Percentiles rank a stretch among this genome's conserved stretches.
phyloP scores from a whole-genome alignment of 2,329 filamentous ascomycete species.

The Apiospora koreana region DNA sequence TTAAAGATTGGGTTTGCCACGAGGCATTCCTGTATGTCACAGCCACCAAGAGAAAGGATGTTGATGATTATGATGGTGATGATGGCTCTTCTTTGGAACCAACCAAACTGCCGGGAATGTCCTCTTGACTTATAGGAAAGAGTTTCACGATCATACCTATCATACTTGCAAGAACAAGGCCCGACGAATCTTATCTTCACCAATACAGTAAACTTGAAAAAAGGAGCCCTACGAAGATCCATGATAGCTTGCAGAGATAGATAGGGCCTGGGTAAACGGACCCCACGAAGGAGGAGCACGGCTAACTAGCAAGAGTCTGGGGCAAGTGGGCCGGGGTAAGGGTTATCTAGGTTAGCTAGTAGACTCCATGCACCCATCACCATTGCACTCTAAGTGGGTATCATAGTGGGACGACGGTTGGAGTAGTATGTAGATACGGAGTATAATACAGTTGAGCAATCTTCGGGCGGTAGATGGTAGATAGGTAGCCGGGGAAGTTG shows the following conservation, averaged over 20 bases:
- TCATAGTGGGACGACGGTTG: not conserved
- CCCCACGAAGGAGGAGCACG: not conserved
- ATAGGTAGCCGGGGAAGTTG: not conserved
- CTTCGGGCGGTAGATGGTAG: too few species aligned
- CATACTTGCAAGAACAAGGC: not conserved
- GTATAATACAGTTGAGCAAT: too few species aligned
- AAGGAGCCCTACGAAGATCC: not conserved
- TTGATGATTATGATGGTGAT: not conserved
- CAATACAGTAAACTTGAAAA: not conserved
- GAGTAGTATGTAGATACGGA: too few species aligned
- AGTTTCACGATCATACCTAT: not conserved
- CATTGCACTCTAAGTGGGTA: not conserved
- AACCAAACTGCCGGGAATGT: not conserved
- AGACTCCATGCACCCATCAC: not conserved
- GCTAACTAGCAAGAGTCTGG: not conserved
- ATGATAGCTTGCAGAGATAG: not conserved
- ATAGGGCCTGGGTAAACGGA: not conserved
- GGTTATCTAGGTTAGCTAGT: not conserved
- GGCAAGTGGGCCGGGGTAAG: not conserved
- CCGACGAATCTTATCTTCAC: not conserved
- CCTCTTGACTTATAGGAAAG: not conserved
- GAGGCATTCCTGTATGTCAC: too few species aligned
- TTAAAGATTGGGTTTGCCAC: not conserved
- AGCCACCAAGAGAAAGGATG: not conserved
- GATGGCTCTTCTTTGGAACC: not conserved